Percentiles rank a stretch among this genome's conserved stretches.
These are phyloP conservation scores for Populus simonii DNA, from an alignment of 345 rosid genomes.

Conservation along the genomic window DNA sequence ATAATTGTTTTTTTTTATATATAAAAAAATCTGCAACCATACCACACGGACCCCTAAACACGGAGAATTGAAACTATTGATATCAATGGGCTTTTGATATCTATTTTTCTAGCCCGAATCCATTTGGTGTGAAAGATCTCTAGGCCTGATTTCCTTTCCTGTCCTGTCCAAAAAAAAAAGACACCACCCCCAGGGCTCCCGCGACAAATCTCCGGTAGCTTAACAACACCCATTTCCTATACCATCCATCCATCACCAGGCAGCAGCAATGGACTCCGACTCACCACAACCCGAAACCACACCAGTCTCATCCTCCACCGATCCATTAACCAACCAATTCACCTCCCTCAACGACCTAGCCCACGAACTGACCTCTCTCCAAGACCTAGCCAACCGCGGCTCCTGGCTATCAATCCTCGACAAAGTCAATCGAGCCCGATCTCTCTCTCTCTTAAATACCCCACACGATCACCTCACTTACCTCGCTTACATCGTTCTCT, in stretches of 20 bases:
- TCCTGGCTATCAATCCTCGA: conserved; percentile 86
- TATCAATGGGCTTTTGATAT: too few relatives aligned
- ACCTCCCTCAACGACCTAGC: conserved; percentile 67
- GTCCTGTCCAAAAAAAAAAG: too few relatives aligned
- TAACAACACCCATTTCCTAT: background rate
- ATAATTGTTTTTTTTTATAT: too few relatives aligned
- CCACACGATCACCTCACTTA: conserved; percentile 90
- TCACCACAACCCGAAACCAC: background rate
- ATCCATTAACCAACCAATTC: conserved; percentile 46
- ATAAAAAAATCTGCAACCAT: too few relatives aligned
- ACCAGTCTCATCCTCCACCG: conserved; percentile 21
- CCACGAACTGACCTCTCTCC: conserved; percentile 71
- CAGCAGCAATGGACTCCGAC: background rate
- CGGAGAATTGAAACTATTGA: too few relatives aligned
- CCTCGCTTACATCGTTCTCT: conserved; percentile 72
- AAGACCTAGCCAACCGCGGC: conserved; percentile 82
- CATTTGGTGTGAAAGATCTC: too few relatives aligned
- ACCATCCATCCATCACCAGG: background rate
- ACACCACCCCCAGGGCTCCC: too few relatives aligned
- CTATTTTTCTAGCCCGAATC: too few relatives aligned
- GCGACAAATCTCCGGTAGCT: too few relatives aligned
- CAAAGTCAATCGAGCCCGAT: conserved; percentile 58
- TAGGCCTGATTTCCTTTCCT: too few relatives aligned
- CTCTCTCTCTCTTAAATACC: conserved; percentile 51
- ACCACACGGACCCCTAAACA: too few relatives aligned